Evolutionary conservation across 441 rosid species (phyloP).

Genomic region (Geranium incanum): DNA sequence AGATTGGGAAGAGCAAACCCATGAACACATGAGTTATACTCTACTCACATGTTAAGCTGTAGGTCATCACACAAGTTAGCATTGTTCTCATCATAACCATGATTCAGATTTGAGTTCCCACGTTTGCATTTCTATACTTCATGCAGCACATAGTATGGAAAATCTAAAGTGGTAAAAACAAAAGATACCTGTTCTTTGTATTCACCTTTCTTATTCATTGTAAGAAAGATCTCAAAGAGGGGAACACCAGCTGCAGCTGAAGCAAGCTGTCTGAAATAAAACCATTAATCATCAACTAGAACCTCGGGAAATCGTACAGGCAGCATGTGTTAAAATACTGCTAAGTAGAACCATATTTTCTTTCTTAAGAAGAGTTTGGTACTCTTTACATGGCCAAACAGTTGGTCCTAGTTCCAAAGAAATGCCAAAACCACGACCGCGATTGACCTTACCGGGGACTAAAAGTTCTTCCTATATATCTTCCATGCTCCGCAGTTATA

Average conservation of each 20-base stretch:
- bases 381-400: neutral
- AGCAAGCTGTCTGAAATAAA: slow-evolving; percentile 68
- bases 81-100: neutral
- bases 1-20: neutral
- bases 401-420: neutral
- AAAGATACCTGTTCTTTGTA: slow-evolving; percentile 68
- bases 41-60: neutral
- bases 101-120: neutral
- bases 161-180: slow-evolving; percentile 10
- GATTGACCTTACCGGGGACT: slow-evolving; percentile 61
- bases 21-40: neutral
- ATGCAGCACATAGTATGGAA: slow-evolving; percentile 1
- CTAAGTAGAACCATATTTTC: neutral
- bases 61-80: neutral
- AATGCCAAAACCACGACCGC: neutral
- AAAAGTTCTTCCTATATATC: slow-evolving; percentile 88
- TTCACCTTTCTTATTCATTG: slow-evolving; percentile 58
- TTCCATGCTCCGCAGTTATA: slow-evolving; percentile 92
- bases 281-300: slow-evolving; percentile 11
- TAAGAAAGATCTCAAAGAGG: slow-evolving; percentile 79
- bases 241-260: slow-evolving; percentile 67
- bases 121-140: neutral
- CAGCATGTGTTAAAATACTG: neutral
- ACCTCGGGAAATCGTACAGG: neutral
- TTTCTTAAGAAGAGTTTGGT: neutral